Conservation (phyloP, 2,329 filamentous ascomycete species). For the Dryadomyces sulphureus region DNA sequence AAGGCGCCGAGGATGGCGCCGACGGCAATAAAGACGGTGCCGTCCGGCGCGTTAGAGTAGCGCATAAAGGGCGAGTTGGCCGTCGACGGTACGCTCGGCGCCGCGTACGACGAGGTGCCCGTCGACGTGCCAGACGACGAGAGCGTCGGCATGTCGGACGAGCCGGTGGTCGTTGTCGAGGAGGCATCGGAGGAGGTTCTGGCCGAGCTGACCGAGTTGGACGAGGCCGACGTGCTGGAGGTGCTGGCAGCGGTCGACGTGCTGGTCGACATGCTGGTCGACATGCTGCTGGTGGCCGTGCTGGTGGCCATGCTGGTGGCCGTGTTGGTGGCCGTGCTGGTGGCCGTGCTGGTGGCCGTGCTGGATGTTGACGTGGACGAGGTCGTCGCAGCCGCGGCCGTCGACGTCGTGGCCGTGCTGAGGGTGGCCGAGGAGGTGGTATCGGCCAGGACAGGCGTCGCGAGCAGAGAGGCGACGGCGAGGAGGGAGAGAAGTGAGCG, state of each 20-base stretch:
- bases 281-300: constrained; percentile 6
- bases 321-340: constrained; percentile 19
- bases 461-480: constrained; percentile 14
- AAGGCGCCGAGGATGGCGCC: constrained; percentile 78
- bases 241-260: not conserved
- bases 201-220: constrained; percentile 5
- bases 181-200: constrained; percentile 12
- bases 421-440: constrained; percentile 6
- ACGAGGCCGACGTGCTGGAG: not conserved
- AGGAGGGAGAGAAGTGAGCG: constrained; percentile 18
- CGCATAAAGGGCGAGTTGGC: constrained; percentile 83
- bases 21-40: constrained; percentile 91
- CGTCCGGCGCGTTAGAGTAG: constrained; percentile 69
- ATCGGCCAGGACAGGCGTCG: constrained; percentile 15
- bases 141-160: constrained; percentile 23
- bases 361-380: constrained; percentile 5
- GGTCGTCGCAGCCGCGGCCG: not conserved
- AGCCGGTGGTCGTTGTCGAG: constrained; percentile 2
- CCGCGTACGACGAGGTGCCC: constrained; percentile 39
- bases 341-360: not conserved
- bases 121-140: constrained; percentile 19
- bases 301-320: not conserved
- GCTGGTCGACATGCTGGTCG: constrained; percentile 9
- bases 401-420: not conserved
- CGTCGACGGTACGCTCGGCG: constrained; percentile 68